These are phyloP conservation scores for Schizopora paradoxa DNA, from an alignment of 1,284 basidiomycete genomes.

Conservation along the genomic window DNA sequence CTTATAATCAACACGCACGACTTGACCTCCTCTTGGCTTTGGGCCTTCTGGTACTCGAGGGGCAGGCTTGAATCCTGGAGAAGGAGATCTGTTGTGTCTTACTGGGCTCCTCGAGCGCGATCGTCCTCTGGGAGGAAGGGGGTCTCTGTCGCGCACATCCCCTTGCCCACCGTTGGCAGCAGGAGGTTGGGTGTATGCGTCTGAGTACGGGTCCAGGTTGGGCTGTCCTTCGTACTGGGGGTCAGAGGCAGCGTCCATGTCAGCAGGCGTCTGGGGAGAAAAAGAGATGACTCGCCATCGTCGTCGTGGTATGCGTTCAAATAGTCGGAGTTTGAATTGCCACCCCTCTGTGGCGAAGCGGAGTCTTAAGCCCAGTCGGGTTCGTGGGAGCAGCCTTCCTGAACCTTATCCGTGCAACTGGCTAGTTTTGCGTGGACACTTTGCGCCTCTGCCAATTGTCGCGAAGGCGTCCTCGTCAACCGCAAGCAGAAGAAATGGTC, in stretches of 20 bases:
- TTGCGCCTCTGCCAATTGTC: conserved; percentile 22
- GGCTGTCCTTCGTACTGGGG: conserved; percentile 47
- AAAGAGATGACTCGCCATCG: conserved; percentile 52
- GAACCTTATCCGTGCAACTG: conserved; percentile 5
- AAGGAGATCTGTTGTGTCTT: conserved; percentile 46
- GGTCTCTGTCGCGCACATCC: conserved; percentile 43
- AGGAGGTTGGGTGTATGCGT: conserved; percentile 68
- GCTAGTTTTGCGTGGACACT: conserved; percentile 5
- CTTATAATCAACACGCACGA: no score
- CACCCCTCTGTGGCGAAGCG: no score
- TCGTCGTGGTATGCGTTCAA: conserved; percentile 41
- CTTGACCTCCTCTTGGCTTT: not conserved
- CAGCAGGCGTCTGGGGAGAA: conserved; percentile 14
- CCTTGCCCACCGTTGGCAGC: conserved; percentile 35
- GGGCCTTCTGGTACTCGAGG: no score
- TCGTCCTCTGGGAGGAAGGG: conserved; percentile 42
- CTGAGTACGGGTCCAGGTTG: conserved; percentile 76
- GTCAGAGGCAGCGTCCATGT: no score
- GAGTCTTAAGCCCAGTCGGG: conserved; percentile 24
- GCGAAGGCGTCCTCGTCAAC: no score
- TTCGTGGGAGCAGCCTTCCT: not conserved
- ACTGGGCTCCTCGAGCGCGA: conserved; percentile 62
- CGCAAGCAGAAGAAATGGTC: conserved; percentile 21
- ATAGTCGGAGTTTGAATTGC: conserved; percentile 6
- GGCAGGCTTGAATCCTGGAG: no score